Evolutionary conservation across 148 eudicot species (phyloP).

Genomic region (Salicornia ramosissima): DNA sequence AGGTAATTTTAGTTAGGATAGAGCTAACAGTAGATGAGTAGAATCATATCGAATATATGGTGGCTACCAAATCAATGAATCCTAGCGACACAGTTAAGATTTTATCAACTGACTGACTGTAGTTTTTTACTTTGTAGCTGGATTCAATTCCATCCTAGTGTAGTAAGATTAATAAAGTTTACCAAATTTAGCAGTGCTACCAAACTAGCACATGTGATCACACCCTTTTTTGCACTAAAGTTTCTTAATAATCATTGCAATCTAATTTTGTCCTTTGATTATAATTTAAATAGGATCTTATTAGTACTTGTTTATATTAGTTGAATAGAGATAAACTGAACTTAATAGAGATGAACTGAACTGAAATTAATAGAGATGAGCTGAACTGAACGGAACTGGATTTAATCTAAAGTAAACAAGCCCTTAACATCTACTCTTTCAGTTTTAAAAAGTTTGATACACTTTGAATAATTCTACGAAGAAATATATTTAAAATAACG

Average conservation of each 20-base stretch:
- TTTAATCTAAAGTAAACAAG: too few species aligned
- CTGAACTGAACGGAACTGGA: too few species aligned
- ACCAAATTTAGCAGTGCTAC: conserved; percentile 9
- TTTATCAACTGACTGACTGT: neutral
- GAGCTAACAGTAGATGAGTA: neutral
- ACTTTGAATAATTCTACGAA: too few species aligned
- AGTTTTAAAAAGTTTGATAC: too few species aligned
- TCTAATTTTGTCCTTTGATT: neutral
- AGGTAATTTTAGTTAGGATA: too few species aligned
- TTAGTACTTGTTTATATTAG: too few species aligned
- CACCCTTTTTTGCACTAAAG: neutral
- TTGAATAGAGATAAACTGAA: too few species aligned
- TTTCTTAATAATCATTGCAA: neutral
- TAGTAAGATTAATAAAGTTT: neutral
- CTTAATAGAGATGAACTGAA: too few species aligned
- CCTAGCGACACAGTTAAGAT: neutral
- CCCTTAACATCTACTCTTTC: too few species aligned
- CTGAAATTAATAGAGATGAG: too few species aligned
- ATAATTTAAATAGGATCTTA: neutral
- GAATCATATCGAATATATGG: neutral
- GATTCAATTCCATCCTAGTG: neutral
- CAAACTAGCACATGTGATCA: neutral
- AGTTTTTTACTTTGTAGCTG: neutral
- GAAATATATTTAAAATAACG: too few species aligned
- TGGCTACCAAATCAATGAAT: neutral